phyloP scores from a whole-genome alignment of 2,329 filamentous ascomycete species.

The Pyrenophora graminea region DNA sequence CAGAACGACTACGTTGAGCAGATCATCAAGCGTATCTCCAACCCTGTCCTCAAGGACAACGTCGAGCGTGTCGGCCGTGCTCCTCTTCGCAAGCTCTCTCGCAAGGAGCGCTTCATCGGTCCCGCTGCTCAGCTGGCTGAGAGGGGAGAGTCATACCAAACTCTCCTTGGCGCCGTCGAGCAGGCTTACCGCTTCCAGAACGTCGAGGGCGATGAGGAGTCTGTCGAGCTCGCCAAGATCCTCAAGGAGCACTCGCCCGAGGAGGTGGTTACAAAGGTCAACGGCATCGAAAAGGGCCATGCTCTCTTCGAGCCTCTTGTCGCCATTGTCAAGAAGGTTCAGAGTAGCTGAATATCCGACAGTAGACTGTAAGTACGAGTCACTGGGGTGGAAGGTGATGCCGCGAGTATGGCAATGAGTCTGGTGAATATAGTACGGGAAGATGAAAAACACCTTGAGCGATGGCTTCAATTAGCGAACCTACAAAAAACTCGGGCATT shows the following conservation, averaged over 20 bases:
- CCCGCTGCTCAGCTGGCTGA: constrained; percentile 89
- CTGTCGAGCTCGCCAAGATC: constrained; percentile 79
- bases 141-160: constrained; percentile 71
- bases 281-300: constrained; percentile 75
- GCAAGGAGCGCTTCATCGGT: constrained; percentile 94
- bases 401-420: constrained; percentile 4
- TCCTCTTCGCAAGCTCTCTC: constrained; percentile 87
- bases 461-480: constrained; percentile 6
- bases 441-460: constrained; percentile 14
- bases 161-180: constrained; percentile 81
- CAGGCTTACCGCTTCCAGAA: constrained; percentile 96
- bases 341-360: constrained; percentile 48
- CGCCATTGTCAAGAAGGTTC: constrained; percentile 80
- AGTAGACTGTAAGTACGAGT: constrained; percentile 18
- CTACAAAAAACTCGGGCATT: constrained; percentile 9
- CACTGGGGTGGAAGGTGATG: background rate
- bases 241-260: constrained; percentile 74
- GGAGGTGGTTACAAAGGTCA: constrained; percentile 78
- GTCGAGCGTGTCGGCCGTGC: constrained; percentile 95
- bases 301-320: constrained; percentile 78
- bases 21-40: constrained; percentile 91
- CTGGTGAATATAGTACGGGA: constrained; percentile 7
- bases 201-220: constrained; percentile 89
- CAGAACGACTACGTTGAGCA: constrained; percentile 88
- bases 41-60: constrained; percentile 88